Evolutionary conservation across 305 asterid genomes (phyloP).

Genomic region (Fraxinus sp.): DNA sequence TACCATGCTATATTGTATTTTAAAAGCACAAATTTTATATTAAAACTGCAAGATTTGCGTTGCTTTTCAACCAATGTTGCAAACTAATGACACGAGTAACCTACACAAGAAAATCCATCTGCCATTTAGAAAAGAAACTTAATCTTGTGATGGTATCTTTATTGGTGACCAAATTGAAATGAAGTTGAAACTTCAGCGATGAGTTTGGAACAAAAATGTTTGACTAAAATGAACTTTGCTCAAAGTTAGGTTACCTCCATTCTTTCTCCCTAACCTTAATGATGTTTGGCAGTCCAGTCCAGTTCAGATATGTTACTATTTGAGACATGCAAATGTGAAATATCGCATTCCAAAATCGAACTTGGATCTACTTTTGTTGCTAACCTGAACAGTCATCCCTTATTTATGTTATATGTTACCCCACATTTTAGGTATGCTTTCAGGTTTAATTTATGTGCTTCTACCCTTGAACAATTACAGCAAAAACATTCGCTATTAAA

Average conservation of each 20-base stretch:
- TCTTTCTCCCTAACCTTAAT: background rate
- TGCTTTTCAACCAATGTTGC: background rate
- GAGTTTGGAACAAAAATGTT: background rate
- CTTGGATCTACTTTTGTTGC: background rate
- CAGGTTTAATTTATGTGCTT: background rate
- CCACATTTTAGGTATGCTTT: background rate
- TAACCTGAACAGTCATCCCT: background rate
- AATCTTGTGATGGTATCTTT: background rate
- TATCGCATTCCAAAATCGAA: background rate
- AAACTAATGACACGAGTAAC: background rate
- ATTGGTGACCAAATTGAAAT: background rate
- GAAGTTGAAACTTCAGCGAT: background rate
- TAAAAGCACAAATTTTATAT: background rate
- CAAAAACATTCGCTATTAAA: background rate
- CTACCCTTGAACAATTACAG: background rate
- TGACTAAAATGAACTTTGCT: background rate
- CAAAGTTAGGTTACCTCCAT: background rate
- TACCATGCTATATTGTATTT: background rate
- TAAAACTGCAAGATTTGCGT: background rate
- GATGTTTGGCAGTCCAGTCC: background rate
- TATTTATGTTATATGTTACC: background rate
- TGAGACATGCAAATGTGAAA: background rate
- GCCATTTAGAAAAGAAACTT: background rate
- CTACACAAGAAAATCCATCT: background rate
- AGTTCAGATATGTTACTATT: background rate